These are phyloP conservation scores for Verticillium isaacii DNA, from an alignment of 2,329 filamentous ascomycete genomes.

Conservation along the genomic window DNA sequence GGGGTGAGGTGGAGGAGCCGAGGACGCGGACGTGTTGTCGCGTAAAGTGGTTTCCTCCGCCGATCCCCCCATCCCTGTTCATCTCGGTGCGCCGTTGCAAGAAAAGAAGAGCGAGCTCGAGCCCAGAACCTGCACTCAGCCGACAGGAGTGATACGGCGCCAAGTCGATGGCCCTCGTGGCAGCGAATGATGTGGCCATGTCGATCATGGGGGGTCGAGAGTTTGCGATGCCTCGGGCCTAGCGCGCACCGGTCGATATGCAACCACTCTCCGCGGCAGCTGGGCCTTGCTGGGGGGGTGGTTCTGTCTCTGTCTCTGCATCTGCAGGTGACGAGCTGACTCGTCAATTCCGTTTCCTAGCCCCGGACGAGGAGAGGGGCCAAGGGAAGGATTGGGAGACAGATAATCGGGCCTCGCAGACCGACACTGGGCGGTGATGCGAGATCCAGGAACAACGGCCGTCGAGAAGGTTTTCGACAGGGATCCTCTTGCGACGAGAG, in stretches of 20 bases:
- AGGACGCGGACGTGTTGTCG: slow-evolving; percentile 20
- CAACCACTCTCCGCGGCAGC: slow-evolving; percentile 5
- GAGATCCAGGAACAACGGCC: slow-evolving; percentile 13
- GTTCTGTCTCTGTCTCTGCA: too few species aligned
- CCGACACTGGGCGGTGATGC: slow-evolving; percentile 7
- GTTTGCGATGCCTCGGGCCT: slow-evolving; percentile 7
- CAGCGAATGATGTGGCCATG: slow-evolving; percentile 1
- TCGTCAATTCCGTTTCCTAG: slow-evolving; percentile 11
- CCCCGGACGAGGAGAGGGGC: neutral
- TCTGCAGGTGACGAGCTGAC: slow-evolving; percentile 8
- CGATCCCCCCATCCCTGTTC: slow-evolving; percentile 7
- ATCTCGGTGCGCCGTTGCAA: neutral
- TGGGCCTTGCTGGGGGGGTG: neutral
- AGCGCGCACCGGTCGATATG: slow-evolving; percentile 10
- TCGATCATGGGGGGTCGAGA: neutral
- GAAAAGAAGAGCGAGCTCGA: neutral
- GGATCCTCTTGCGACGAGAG: slow-evolving; percentile 13
- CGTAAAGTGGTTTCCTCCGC: slow-evolving; percentile 29
- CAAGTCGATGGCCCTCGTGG: neutral
- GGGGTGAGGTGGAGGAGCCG: neutral
- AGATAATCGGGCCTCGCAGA: neutral
- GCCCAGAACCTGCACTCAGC: slow-evolving; percentile 17
- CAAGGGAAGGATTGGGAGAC: neutral
- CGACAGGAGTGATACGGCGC: slow-evolving; percentile 1
- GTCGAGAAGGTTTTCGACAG: neutral